A percentile compares a stretch with the other conserved stretches of the same genome.
These are phyloP conservation scores for Phytophthora hybrid DNA, from an alignment of 352 stramenopile genomes.

Conservation along the genomic window DNA sequence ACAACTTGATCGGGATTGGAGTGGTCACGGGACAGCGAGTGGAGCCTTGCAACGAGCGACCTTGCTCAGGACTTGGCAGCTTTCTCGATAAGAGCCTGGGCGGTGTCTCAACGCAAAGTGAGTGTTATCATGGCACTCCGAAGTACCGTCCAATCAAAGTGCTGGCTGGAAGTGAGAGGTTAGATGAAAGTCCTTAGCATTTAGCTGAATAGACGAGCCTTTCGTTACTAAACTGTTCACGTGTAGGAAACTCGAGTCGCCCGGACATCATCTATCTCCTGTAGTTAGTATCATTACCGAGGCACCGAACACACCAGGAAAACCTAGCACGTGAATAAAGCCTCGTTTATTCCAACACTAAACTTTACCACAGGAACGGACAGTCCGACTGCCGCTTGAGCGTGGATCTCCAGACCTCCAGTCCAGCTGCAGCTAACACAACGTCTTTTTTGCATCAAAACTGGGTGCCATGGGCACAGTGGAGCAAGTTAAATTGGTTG, in stretches of 20 bases:
- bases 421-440: no score
- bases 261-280: background rate
- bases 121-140: background rate
- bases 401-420: slow-evolving; percentile 25
- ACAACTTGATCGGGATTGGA: slow-evolving; percentile 10
- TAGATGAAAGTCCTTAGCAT: slow-evolving; percentile 6
- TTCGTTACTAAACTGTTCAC: background rate
- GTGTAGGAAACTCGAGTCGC: no score
- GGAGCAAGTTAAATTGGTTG: no score
- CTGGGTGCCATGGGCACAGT: no score
- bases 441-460: no score
- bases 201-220: background rate
- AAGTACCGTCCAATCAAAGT: slow-evolving; percentile 1
- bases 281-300: no score
- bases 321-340: background rate
- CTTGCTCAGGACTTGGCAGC: slow-evolving; percentile 9
- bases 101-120: background rate
- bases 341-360: slow-evolving; percentile 4
- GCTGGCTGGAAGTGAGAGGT: background rate
- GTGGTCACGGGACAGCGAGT: slow-evolving; percentile 3
- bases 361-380: slow-evolving; percentile 85
- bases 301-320: background rate
- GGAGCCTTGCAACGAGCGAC: slow-evolving; percentile 15
- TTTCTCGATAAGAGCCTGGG: slow-evolving; percentile 18
- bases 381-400: slow-evolving; percentile 77